These are phyloP conservation scores for Panaeolus cyanescens DNA, from an alignment of 768 basidiomycete genomes.

Conservation along the genomic window DNA sequence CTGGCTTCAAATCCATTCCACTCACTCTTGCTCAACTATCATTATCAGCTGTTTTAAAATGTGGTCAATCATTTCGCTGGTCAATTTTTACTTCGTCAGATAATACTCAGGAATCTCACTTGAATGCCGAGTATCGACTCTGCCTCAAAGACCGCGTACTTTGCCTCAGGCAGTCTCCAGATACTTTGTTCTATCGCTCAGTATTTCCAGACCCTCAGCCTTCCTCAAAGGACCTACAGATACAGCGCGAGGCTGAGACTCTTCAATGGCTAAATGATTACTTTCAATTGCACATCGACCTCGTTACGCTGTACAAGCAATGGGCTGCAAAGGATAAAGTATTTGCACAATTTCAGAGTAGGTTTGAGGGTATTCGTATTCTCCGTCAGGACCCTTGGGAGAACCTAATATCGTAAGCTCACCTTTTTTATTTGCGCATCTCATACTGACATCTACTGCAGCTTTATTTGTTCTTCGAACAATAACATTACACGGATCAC, in stretches of 20 bases:
- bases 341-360: conserved; percentile 61
- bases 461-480: conserved; percentile 97
- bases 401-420: conserved; percentile 85
- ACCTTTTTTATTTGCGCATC: not conserved
- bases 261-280: conserved; percentile 80
- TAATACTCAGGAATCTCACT: conserved; percentile 4
- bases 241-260: conserved; percentile 60
- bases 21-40: conserved; percentile 70
- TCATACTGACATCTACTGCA: conserved; percentile 26
- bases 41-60: conserved; percentile 76
- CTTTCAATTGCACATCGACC: conserved; percentile 83
- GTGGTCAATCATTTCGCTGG: conserved; percentile 90
- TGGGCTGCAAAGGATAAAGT: conserved; percentile 79
- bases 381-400: conserved; percentile 96
- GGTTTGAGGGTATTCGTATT: conserved; percentile 83
- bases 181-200: conserved; percentile 70
- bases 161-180: conserved; percentile 75
- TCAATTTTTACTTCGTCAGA: conserved; percentile 44
- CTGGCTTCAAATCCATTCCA: conserved; percentile 47
- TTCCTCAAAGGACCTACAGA: conserved; percentile 27
- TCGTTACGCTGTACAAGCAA: conserved; percentile 67
- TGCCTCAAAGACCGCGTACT: conserved; percentile 83
- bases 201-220: conserved; percentile 55
- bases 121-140: conserved; percentile 72
- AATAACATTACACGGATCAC: conserved; percentile 96